Evolutionary conservation across 495 filamentous ascomycete genomes (phyloP).

Genomic region (Geopyxis carbonaria): DNA sequence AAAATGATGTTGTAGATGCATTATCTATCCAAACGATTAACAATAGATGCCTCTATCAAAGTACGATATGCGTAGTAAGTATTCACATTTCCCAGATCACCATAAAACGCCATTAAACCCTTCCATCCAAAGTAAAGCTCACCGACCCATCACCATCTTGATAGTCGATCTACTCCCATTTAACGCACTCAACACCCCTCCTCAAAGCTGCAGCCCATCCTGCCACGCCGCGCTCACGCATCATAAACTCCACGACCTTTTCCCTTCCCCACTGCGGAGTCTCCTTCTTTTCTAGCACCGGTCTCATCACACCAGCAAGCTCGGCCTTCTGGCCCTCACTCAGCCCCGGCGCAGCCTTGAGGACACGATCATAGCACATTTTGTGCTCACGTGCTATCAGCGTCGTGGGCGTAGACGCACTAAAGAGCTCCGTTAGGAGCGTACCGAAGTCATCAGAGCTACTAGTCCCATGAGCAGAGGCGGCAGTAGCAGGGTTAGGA

Average conservation of each 20-base stretch:
- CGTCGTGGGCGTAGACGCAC: neutral
- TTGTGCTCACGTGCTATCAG: constrained; percentile 11
- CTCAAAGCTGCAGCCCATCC: constrained; percentile 20
- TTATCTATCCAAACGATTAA: no score
- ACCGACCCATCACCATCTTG: no score
- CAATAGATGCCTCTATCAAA: no score
- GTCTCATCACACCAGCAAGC: constrained; percentile 10
- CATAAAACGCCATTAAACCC: no score
- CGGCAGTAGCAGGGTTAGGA: constrained; percentile 2
- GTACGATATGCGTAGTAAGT: no score
- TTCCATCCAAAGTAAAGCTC: no score
- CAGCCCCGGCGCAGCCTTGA: constrained; percentile 5
- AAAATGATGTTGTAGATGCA: no score
- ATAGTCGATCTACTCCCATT: no score
- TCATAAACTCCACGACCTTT: constrained; percentile 16
- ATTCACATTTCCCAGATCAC: no score
- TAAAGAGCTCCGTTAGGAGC: constrained; percentile 8
- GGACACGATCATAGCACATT: constrained; percentile 7
- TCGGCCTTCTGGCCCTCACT: constrained; percentile 9
- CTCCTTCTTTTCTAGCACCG: constrained; percentile 13
- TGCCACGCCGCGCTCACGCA: constrained; percentile 16
- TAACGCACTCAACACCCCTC: constrained; percentile 18
- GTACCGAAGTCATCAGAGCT: constrained; percentile 9
- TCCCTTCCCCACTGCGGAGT: constrained; percentile 5
- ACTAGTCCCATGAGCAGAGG: neutral